phyloP scores from a whole-genome alignment of 2,329 filamentous ascomycete species.

The Nemania serpens region DNA sequence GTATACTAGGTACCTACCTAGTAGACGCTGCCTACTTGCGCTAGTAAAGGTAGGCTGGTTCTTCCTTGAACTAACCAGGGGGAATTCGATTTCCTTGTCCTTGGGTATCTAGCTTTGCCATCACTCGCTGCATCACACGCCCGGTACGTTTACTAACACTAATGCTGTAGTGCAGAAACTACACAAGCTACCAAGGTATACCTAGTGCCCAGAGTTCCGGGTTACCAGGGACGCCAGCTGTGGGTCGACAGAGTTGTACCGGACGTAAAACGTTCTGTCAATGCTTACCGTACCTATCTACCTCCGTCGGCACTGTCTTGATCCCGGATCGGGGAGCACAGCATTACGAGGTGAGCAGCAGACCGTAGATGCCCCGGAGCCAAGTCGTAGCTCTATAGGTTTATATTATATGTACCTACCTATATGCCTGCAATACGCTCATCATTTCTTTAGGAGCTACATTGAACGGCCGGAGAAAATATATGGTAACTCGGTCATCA shows the following conservation, averaged over 20 bases:
- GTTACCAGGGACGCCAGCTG: slow-evolving; percentile 14
- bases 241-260: slow-evolving; percentile 17
- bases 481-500: too few relatives aligned
- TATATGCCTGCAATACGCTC: too few relatives aligned
- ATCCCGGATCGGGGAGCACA: neutral
- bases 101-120: too few relatives aligned
- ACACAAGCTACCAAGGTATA: too few relatives aligned
- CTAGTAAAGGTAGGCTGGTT: neutral
- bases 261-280: slow-evolving; percentile 14
- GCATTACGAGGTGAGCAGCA: neutral
- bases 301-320: neutral
- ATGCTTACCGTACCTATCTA: slow-evolving; percentile 10
- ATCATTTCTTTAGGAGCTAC: too few relatives aligned
- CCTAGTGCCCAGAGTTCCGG: slow-evolving; percentile 6
- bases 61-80: slow-evolving; percentile 3
- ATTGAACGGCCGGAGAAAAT: too few relatives aligned
- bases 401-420: too few relatives aligned
- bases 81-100: neutral
- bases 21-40: neutral
- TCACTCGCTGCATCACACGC: too few relatives aligned
- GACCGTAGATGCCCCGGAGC: neutral
- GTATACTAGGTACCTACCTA: too few relatives aligned
- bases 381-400: neutral
- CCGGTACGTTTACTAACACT: too few relatives aligned
- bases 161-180: neutral